Evolutionary conservation across 2,329 filamentous ascomycete genomes (phyloP).

Genomic region (Colletotrichum orbiculare): DNA sequence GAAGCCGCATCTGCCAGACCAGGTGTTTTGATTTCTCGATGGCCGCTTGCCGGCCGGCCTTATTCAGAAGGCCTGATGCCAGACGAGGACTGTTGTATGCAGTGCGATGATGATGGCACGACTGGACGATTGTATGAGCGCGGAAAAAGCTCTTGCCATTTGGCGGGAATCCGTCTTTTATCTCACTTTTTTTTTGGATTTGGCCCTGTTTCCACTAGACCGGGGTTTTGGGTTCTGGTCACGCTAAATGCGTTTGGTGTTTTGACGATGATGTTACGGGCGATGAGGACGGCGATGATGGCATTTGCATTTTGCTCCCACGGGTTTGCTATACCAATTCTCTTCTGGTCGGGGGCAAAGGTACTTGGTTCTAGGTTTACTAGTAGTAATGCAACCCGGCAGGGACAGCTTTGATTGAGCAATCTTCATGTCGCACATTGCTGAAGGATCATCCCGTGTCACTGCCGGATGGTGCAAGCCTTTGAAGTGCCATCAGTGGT

Average conservation of each 20-base stretch:
- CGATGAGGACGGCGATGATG: constrained; percentile 24
- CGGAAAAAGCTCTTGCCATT: constrained; percentile 27
- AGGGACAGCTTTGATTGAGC: constrained; percentile 18
- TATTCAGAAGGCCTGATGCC: constrained; percentile 22
- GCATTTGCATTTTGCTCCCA: constrained; percentile 33
- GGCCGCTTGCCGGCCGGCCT: constrained; percentile 27
- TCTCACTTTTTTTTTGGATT: constrained; percentile 7
- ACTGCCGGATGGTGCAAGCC: not conserved
- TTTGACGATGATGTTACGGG: constrained; percentile 16
- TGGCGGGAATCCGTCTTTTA: not conserved
- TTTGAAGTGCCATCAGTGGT: not conserved
- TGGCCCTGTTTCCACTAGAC: constrained; percentile 31
- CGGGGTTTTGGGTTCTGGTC: constrained; percentile 26
- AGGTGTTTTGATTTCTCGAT: constrained; percentile 32
- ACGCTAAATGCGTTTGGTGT: constrained; percentile 18
- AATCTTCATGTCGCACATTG: too few species aligned
- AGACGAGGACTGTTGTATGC: constrained; percentile 33
- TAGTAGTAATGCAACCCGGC: constrained; percentile 35
- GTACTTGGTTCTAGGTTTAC: constrained; percentile 32
- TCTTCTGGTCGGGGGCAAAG: constrained; percentile 31
- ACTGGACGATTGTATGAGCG: constrained; percentile 39
- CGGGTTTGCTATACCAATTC: constrained; percentile 33
- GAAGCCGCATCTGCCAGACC: constrained; percentile 30
- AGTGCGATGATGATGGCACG: constrained; percentile 38
- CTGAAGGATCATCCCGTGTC: not conserved